Conservation (phyloP, 2,329 filamentous ascomycete species). For the Macrophomina phaseolina region DNA sequence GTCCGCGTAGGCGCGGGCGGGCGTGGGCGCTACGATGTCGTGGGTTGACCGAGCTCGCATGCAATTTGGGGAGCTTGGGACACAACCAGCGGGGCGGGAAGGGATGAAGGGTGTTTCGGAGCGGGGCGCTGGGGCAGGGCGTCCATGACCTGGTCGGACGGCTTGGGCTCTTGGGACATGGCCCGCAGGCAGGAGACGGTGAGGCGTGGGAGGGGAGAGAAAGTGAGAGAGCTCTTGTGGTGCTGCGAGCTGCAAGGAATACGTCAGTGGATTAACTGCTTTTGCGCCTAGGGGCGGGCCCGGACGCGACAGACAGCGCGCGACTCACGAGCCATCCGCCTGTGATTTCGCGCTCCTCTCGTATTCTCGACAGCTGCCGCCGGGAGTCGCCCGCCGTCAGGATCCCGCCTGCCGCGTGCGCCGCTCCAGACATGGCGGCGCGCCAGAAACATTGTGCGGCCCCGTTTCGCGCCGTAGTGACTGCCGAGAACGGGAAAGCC, state of each 20-base stretch:
- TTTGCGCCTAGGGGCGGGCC: conserved; percentile 3
- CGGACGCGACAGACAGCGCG: conserved; percentile 15
- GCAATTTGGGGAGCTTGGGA: conserved; percentile 16
- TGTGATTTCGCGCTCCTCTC: conserved; percentile 14
- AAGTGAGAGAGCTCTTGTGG: conserved; percentile 1
- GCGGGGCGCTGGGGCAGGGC: conserved; percentile 12
- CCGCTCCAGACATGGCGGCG: background rate
- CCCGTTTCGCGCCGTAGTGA: conserved; percentile 8
- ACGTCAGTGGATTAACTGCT: conserved; percentile 20
- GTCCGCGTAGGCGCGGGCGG: background rate
- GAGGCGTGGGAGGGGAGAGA: conserved; percentile 10
- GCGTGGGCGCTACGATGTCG: conserved; percentile 6
- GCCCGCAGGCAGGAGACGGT: conserved; percentile 20
- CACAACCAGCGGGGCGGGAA: conserved; percentile 24
- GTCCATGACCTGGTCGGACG: conserved; percentile 8
- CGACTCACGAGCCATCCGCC: conserved; percentile 18
- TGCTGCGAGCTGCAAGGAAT: conserved; percentile 13
- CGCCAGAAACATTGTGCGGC: background rate
- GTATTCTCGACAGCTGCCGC: background rate
- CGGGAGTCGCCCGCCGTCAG: too few species aligned
- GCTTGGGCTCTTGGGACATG: conserved; percentile 4
- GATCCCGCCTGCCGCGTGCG: background rate
- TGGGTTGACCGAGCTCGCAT: conserved; percentile 2
- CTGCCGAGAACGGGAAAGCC: background rate
- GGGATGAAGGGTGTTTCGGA: background rate